Evolutionary conservation across 345 rosid genomes (phyloP).

Genomic region (Cochlearia excelsa): DNA sequence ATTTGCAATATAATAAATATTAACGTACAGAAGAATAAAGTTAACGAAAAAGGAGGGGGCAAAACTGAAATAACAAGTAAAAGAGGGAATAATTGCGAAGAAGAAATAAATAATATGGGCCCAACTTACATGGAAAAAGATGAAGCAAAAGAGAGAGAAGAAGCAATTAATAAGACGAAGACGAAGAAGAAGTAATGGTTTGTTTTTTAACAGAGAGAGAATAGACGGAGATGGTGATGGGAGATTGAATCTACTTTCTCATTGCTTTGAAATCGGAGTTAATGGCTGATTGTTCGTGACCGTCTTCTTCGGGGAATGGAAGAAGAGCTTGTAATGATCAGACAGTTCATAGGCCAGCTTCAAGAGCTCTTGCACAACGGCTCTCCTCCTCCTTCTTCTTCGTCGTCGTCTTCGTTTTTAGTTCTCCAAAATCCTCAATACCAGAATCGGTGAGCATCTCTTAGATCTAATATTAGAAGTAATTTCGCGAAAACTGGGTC

Average conservation of each 20-base stretch:
- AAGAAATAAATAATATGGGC: neutral
- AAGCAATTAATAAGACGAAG: neutral
- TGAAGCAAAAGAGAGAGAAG: neutral
- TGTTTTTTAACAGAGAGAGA: constrained; percentile 14
- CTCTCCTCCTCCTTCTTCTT: constrained; percentile 47
- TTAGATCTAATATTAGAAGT: constrained; percentile 24
- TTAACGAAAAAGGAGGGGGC: neutral
- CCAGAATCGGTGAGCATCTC: constrained; percentile 39
- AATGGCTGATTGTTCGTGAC: constrained; percentile 1
- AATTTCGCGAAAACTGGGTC: neutral
- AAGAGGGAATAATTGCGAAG: neutral
- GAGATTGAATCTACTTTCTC: constrained; percentile 4
- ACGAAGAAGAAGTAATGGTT: neutral
- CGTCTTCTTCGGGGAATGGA: constrained; percentile 63
- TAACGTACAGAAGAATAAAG: neutral
- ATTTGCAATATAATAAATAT: no score
- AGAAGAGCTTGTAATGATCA: constrained; percentile 93
- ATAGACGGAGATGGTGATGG: constrained; percentile 25
- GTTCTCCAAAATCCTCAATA: constrained; percentile 39
- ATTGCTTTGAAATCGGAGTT: neutral
- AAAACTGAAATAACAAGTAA: neutral
- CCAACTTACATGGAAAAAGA: neutral
- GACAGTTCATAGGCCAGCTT: constrained; percentile 96
- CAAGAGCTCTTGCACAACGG: constrained; percentile 73
- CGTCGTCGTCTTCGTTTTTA: constrained; percentile 28